These are phyloP conservation scores for Thelonectria discophora DNA, from an alignment of 2,329 filamentous ascomycete species.

Conservation along the genomic window DNA sequence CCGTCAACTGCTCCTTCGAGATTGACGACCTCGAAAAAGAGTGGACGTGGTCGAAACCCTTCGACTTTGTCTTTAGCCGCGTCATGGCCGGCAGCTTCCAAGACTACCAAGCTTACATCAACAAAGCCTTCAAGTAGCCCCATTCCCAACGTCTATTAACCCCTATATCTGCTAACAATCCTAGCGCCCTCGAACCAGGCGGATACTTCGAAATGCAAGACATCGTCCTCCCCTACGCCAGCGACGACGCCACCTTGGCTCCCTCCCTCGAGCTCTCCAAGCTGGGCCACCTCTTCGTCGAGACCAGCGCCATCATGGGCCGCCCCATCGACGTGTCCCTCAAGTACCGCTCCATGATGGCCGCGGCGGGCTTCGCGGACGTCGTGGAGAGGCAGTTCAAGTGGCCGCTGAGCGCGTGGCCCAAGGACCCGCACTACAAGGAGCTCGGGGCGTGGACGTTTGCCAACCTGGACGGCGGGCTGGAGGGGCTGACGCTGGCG, in stretches of 20 bases:
- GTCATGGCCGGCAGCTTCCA: constrained; percentile 28
- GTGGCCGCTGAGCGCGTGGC: constrained; percentile 20
- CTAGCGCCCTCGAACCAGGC: constrained; percentile 11
- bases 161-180: not conserved
- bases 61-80: constrained; percentile 29
- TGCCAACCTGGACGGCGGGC: constrained; percentile 15
- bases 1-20: constrained; percentile 21
- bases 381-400: constrained; percentile 15
- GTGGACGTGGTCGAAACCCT: not conserved
- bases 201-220: constrained; percentile 23
- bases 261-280: not conserved
- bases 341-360: constrained; percentile 3
- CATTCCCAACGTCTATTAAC: too few relatives aligned
- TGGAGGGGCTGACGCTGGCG: constrained; percentile 15
- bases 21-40: constrained; percentile 21
- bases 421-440: constrained; percentile 11
- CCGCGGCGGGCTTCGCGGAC: constrained; percentile 8
- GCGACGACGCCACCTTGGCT: constrained; percentile 10
- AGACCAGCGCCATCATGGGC: not conserved
- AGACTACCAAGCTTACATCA: constrained; percentile 13
- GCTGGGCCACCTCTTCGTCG: not conserved
- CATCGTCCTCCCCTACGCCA: constrained; percentile 3
- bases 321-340: not conserved
- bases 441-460: constrained; percentile 13
- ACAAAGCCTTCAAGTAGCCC: constrained; percentile 12